A percentile compares a stretch with the other conserved stretches of the same genome.
Evolutionary conservation across 1,284 basidiomycete species (phyloP).

Genomic region (Irpex sp.): DNA sequence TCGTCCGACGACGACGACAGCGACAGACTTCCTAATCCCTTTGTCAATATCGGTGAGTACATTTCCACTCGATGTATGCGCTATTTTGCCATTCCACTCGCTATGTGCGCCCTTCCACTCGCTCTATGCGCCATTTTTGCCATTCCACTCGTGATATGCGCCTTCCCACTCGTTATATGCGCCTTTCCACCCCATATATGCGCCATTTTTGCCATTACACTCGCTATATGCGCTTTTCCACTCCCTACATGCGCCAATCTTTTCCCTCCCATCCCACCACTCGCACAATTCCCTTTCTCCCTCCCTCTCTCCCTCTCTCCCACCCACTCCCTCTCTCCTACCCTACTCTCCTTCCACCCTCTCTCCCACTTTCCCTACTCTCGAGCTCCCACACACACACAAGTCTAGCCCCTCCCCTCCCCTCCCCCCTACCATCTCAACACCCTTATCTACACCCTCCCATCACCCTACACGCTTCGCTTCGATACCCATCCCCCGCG

Average conservation of each 20-base stretch:
- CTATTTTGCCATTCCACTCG: slow-evolving; percentile 12
- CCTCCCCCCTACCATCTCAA: neutral
- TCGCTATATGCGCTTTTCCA: too few species aligned
- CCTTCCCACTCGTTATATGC: neutral
- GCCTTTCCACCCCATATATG: too few species aligned
- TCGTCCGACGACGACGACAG: slow-evolving; percentile 40
- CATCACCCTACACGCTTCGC: neutral
- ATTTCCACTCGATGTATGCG: slow-evolving; percentile 7
- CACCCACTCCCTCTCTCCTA: too few species aligned
- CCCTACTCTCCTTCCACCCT: too few species aligned
- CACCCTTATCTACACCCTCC: too few species aligned
- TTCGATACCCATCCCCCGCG: neutral
- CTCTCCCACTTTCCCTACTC: neutral
- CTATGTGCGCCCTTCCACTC: neutral
- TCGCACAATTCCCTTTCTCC: neutral
- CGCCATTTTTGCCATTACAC: too few species aligned
- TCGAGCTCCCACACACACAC: too few species aligned
- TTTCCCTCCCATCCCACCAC: neutral
- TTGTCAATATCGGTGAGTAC: slow-evolving; percentile 13
- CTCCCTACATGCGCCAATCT: too few species aligned
- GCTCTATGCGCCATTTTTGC: neutral
- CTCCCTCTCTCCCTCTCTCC: too few species aligned
- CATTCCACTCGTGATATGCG: neutral
- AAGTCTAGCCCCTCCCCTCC: neutral
- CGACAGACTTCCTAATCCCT: slow-evolving; percentile 50